Percentiles rank a stretch among this genome's conserved stretches.
These are phyloP conservation scores for Yarrowia sp. DNA, from an alignment of 805 yeast species.

Conservation along the genomic window DNA sequence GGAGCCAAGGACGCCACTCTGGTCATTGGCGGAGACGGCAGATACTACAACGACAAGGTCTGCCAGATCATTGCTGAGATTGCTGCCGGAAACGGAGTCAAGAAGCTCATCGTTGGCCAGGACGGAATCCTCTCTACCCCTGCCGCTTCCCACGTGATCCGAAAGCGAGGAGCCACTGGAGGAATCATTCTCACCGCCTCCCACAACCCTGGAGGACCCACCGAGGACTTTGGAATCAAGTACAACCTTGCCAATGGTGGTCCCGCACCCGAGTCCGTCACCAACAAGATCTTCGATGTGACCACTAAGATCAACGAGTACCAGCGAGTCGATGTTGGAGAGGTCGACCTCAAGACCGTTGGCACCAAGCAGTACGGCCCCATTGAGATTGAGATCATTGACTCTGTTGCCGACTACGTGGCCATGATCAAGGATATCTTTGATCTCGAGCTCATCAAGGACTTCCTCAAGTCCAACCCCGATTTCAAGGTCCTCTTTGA, in stretches of 20 bases:
- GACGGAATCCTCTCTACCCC: constrained; percentile 90
- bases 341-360: constrained; percentile 57
- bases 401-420: constrained; percentile 75
- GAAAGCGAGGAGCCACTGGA: constrained; percentile 71
- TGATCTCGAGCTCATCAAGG: constrained; percentile 76
- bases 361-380: constrained; percentile 57
- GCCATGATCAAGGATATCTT: constrained; percentile 76
- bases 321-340: constrained; percentile 56
- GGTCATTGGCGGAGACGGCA: constrained; percentile 96
- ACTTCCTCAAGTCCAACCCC: constrained; percentile 55
- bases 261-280: constrained; percentile 95
- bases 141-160: constrained; percentile 90
- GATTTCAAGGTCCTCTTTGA: constrained; percentile 79
- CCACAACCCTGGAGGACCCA: constrained; percentile 97
- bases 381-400: constrained; percentile 74
- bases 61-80: constrained; percentile 78
- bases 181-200: constrained; percentile 95
- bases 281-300: constrained; percentile 75
- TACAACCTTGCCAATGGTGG: constrained; percentile 95
- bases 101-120: constrained; percentile 80
- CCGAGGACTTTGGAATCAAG: constrained; percentile 89
- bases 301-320: constrained; percentile 59
- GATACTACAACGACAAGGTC: constrained; percentile 80
- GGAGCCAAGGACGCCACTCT: constrained; percentile 70
- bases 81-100: constrained; percentile 88